Percentiles rank a stretch among this genome's conserved stretches.
Conservation (phyloP, 768 basidiomycete species). For the Xerocomellus chrysenteron region DNA sequence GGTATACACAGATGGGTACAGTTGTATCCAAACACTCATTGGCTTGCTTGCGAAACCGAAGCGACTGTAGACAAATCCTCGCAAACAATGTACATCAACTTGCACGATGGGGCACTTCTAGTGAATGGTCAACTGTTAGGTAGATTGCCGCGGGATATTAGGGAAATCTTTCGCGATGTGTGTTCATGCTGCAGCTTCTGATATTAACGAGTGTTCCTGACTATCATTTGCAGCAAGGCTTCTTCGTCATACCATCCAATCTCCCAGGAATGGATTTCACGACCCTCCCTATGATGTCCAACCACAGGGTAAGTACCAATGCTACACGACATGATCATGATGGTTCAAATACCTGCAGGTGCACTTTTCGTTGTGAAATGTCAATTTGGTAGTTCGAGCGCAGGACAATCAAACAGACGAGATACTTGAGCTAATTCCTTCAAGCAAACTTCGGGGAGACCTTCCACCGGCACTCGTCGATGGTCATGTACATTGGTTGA, state of each 20-base stretch:
- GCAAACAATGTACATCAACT: not conserved
- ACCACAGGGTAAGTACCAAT: not conserved
- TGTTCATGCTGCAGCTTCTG: not conserved
- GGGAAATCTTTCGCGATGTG: not conserved
- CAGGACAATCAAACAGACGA: not conserved
- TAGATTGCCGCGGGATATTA: not conserved
- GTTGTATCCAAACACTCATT: not conserved
- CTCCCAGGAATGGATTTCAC: not conserved
- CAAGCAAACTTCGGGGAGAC: not conserved
- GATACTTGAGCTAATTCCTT: not conserved
- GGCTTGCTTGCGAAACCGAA: not conserved
- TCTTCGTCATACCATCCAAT: not conserved
- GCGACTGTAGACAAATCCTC: not conserved
- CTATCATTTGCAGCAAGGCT: not conserved
- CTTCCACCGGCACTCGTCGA: not conserved
- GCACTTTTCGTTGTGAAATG: not conserved
- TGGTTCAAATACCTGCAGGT: not conserved
- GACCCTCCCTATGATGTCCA: not conserved
- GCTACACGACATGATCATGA: not conserved
- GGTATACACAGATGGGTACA: not conserved
- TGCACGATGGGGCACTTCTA: not conserved
- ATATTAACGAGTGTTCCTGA: too few relatives aligned
- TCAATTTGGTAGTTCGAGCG: not conserved
- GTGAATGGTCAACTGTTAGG: not conserved
- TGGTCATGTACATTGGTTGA: conserved; percentile 27